These are phyloP conservation scores for Vaccinium darrowii DNA, from an alignment of 148 eudicot species.

Conservation along the genomic window DNA sequence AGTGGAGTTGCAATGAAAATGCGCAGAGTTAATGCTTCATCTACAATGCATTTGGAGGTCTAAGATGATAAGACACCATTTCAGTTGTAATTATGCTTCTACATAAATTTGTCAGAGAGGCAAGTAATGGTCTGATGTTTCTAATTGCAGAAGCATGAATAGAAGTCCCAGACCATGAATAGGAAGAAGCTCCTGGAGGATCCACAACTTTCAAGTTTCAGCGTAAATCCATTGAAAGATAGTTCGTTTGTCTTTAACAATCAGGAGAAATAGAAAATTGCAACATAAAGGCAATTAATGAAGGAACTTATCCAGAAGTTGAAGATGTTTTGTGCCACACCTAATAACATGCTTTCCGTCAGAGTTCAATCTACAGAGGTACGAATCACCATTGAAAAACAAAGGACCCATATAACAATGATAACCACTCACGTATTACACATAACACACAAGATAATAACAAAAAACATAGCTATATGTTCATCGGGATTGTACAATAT, in stretches of 20 bases:
- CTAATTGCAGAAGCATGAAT: slow-evolving; percentile 26
- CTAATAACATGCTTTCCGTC: background rate
- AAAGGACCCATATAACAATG: background rate
- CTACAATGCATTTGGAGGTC: background rate
- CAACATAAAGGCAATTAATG: slow-evolving; percentile 6
- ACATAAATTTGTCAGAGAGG: background rate
- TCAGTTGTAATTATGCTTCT: background rate
- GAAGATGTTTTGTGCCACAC: background rate
- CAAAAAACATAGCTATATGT: background rate
- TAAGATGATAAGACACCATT: background rate
- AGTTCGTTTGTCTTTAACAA: slow-evolving; percentile 23
- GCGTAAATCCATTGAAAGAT: slow-evolving; percentile 23
- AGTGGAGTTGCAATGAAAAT: background rate
- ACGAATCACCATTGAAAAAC: background rate
- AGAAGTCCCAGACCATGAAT: background rate
- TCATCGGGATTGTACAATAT: background rate
- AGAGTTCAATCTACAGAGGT: background rate
- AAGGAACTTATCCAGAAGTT: background rate
- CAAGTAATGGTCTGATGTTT: slow-evolving; percentile 19
- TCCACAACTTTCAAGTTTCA: slow-evolving; percentile 2
- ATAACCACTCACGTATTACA: background rate
- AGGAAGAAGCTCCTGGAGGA: slow-evolving; percentile 11
- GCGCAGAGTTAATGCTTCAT: background rate
- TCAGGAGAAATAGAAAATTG: slow-evolving; percentile 15
- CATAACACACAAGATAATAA: background rate